phyloP scores from a whole-genome alignment of 768 basidiomycete genomes.

The Chalciporus piperatus region DNA sequence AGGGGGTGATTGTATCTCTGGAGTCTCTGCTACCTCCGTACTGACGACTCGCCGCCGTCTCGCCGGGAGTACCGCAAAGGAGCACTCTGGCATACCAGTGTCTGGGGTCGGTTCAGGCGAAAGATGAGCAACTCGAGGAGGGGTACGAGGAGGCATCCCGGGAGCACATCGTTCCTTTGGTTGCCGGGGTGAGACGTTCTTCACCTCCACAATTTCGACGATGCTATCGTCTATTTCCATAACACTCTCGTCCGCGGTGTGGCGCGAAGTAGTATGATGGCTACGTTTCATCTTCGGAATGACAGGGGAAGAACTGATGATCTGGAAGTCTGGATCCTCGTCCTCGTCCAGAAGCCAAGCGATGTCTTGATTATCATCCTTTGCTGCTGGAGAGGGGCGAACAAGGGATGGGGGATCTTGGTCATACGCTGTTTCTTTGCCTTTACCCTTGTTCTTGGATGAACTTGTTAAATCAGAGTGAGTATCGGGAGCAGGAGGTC shows the following conservation, averaged over 20 bases:
- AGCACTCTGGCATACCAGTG: slow-evolving; percentile 33
- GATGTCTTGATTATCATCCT: slow-evolving; percentile 40
- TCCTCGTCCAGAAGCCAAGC: slow-evolving; percentile 69
- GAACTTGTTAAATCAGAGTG: not conserved
- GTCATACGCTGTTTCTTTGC: slow-evolving; percentile 11
- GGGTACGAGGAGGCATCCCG: slow-evolving; percentile 37
- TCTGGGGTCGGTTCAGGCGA: slow-evolving; percentile 21
- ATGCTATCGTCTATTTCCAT: slow-evolving; percentile 6
- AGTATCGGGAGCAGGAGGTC: not conserved
- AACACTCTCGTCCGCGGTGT: slow-evolving; percentile 21
- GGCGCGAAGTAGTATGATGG: not conserved
- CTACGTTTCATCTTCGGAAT: slow-evolving; percentile 7
- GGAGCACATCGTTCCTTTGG: slow-evolving; percentile 6
- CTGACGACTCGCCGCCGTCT: slow-evolving; percentile 26
- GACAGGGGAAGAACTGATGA: slow-evolving; percentile 51
- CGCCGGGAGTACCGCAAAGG: slow-evolving; percentile 46
- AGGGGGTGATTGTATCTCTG: slow-evolving; percentile 22
- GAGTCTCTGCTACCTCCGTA: slow-evolving; percentile 16
- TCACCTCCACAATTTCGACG: slow-evolving; percentile 23
- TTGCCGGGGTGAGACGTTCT: slow-evolving; percentile 6
- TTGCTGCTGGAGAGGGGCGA: not conserved
- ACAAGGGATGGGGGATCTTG: not conserved
- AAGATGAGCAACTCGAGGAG: slow-evolving; percentile 20
- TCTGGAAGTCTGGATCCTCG: slow-evolving; percentile 51
- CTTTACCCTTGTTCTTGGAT: slow-evolving; percentile 11